A percentile compares a stretch with the other conserved stretches of the same genome.
These are phyloP conservation scores for Chlorella sp. DNA, from an alignment of 139 green algal genomes.

Conservation along the genomic window DNA sequence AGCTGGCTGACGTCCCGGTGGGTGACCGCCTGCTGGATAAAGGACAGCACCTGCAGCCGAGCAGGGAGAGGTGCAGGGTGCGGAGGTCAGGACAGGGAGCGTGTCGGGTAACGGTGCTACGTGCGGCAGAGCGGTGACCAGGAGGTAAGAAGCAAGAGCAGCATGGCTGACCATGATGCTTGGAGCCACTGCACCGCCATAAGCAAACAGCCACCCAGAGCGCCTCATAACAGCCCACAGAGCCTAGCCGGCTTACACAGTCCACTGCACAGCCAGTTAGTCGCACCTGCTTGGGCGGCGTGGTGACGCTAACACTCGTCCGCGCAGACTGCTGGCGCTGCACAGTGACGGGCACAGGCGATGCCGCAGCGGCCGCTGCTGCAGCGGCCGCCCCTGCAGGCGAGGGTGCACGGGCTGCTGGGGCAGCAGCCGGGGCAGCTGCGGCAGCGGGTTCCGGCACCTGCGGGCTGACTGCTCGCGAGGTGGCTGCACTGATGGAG, in stretches of 20 bases:
- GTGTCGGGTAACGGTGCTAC: too few relatives aligned
- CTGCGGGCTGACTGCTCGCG: not conserved
- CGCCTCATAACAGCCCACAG: not conserved
- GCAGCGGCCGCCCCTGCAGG: not conserved
- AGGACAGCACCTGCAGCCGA: not conserved
- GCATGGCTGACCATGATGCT: too few relatives aligned
- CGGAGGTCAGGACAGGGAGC: not conserved
- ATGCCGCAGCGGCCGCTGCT: not conserved
- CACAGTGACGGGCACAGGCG: not conserved
- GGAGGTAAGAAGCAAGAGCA: too few relatives aligned
- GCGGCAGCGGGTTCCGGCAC: not conserved
- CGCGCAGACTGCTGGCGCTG: slow-evolving; percentile 15
- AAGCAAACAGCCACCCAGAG: not conserved
- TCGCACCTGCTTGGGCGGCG: slow-evolving; percentile 10
- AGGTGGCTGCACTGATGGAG: not conserved
- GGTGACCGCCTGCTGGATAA: not conserved
- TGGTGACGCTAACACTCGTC: not conserved
- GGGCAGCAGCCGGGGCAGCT: not conserved
- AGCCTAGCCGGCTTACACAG: too few relatives aligned
- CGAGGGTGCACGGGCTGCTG: not conserved
- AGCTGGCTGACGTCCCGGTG: not conserved
- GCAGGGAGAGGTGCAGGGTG: too few relatives aligned
- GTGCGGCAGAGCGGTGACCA: too few relatives aligned
- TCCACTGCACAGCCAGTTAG: not conserved
- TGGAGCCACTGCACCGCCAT: too few relatives aligned